Conservation (phyloP, 2,329 filamentous ascomycete species). For the Ilyonectria destructans region DNA sequence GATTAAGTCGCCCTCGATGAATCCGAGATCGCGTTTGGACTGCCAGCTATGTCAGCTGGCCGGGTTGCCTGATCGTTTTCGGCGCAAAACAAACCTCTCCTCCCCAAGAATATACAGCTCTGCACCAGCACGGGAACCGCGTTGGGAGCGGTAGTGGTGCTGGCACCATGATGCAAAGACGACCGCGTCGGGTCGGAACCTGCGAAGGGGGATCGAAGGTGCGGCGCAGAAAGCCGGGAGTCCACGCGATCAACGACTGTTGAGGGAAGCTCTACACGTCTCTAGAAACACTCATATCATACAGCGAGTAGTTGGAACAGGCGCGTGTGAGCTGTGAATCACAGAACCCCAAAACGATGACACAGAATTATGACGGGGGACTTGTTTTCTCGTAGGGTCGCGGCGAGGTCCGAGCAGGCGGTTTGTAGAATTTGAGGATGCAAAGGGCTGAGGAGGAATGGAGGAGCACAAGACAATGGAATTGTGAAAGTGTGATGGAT, state of each 20-base stretch:
- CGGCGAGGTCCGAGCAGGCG: background rate
- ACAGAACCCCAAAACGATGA: constrained; percentile 5
- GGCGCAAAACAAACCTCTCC: background rate
- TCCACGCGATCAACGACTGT: constrained; percentile 36
- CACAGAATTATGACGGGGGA: constrained; percentile 1
- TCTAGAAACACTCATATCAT: constrained; percentile 45
- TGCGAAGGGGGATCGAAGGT: constrained; percentile 15
- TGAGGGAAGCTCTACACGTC: constrained; percentile 35
- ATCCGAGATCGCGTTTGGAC: constrained; percentile 95
- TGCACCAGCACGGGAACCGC: constrained; percentile 92
- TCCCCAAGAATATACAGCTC: constrained; percentile 93
- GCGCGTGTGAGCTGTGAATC: constrained; percentile 14
- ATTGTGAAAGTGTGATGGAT: constrained; percentile 19
- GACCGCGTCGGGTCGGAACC: constrained; percentile 26
- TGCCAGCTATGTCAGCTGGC: constrained; percentile 53
- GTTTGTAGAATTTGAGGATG: constrained; percentile 11
- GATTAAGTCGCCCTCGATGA: constrained; percentile 97
- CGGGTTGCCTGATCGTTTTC: background rate
- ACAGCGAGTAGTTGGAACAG: constrained; percentile 30
- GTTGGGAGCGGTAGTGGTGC: constrained; percentile 77
- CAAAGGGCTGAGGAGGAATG: constrained; percentile 18
- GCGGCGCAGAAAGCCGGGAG: constrained; percentile 28
- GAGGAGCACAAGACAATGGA: constrained; percentile 21
- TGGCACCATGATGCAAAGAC: constrained; percentile 64
- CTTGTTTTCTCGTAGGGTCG: background rate